Base-by-base conservation (phyloP, 2,329 filamentous ascomycete genomes). In the Aspergillus ochraceoroseus region DNA sequence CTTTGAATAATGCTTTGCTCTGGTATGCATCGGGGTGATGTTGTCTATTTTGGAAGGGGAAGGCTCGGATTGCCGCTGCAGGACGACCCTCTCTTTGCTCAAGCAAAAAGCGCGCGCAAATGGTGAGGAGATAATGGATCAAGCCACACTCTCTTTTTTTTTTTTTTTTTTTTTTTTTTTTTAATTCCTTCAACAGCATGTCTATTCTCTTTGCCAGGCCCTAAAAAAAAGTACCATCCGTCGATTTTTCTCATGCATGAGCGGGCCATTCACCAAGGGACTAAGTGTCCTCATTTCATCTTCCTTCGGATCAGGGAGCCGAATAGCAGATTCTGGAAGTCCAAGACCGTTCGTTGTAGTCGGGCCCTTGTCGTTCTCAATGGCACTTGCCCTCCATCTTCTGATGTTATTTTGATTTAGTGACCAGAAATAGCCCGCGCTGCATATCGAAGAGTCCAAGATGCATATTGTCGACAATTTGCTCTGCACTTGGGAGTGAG, bases 401-500 rank as follows among this genome's bases (percentile, higher is more conserved):
- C 13, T 9, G 22, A 11, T 8, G 15, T 32, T 11, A 18, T 18
- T 12, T 29, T 23, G 29, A 17, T 14, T 26, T 5, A 18, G 7
- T 23, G 7, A 28, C 36, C 31, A 35, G 32, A 35, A 43, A 23
- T 15, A 32, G 33, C 22, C 17, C 28, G 22, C 28, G 19, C 18
- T 32, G 40, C 40, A 29, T 28, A n/a, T 37, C 11, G 19, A 25
- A 22, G 9, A 19, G 30, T 36, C n/a, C 9, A 35, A 19, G 27
- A 15, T 20, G 31, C 31, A 23, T 22, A 7, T 14, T n/a, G 17
- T 15, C n/a, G 26, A 25, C 31, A 19, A 41, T 41, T 41, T 36
- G 39, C 29, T 23, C 22, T 26, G 17, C 4, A 34, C 23, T 13
- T 39, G 12, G 40, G 29, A 28, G 46, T 49, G 54, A 55, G 45